Base-by-base conservation (phyloP, 441 rosid genomes). In the Viola pubescens region DNA sequence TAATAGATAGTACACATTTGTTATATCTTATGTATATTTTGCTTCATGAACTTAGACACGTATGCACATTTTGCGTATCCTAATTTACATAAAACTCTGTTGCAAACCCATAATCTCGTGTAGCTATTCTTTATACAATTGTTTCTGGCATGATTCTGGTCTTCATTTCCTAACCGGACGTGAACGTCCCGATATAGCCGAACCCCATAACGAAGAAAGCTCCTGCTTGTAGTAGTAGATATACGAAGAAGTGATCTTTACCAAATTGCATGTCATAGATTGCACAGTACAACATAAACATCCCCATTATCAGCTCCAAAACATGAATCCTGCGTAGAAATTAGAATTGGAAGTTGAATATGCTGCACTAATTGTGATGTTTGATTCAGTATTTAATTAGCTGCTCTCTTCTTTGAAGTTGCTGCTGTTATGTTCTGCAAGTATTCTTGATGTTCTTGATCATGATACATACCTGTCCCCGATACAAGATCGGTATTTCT, bases 161-260 rank as follows among this genome's bases (percentile, higher is more conserved):
- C 26, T 8, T 51, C 49, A 45, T 12, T 8, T 39, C 44, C 62
- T 58, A 66, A 19, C 16, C 52, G 41, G 69, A 62, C 37, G 63
- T 51, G 26, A 66, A 66, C 39, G 78, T 66, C 14, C 72, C 78
- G 0, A 66, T 51, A 4, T 66, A 74, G 26, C 77, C 75, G 52
- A 79, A 72, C 7, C 78, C 80, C 62, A 73, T 74, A 4, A 69
- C 48, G 52, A 76, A 76, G 65, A 74, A 79, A 44, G 83, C 78
- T 11, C 61, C 68, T 11, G 81, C 78, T 52, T 81, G 86, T 51
- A 72, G 75, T 14, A 70, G 73, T 39, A 74, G 83, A 63, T 76
- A 79, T 46, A 76, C 19, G 50, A 62, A 80, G 68, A 73, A 76
- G 70, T 72, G 57, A 55, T 78, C 70, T 65, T 70, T 73, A 26